These are phyloP conservation scores for Eucalyptus tenuipes DNA, from an alignment of 345 rosid species.

Conservation along the genomic window DNA sequence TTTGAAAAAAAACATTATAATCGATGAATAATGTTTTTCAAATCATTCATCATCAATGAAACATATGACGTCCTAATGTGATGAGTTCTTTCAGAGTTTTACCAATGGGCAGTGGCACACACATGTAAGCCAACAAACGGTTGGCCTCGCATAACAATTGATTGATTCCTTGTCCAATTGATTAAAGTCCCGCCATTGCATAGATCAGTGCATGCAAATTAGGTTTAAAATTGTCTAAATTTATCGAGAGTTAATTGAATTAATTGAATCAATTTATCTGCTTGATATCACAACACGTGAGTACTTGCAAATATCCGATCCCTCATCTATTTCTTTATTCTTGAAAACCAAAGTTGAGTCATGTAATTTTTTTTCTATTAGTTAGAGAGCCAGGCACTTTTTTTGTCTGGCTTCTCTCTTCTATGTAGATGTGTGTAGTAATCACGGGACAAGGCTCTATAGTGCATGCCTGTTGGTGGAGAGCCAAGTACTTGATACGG, in stretches of 20 bases:
- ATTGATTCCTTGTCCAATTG: background rate
- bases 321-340: background rate
- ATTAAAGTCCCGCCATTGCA: background rate
- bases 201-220: background rate
- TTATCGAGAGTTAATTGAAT: background rate
- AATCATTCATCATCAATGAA: no score
- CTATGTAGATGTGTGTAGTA: background rate
- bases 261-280: background rate
- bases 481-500: background rate
- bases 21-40: no score
- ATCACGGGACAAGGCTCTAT: background rate
- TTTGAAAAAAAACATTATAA: background rate
- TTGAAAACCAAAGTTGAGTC: background rate
- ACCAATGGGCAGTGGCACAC: rapidly evolving
- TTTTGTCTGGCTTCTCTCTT: no score
- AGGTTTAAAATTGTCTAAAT: background rate
- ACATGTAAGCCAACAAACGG: background rate
- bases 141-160: background rate
- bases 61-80: background rate
- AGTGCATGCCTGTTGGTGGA: background rate
- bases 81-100: background rate
- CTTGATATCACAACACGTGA: rapidly evolving
- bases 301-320: background rate
- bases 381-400: background rate
- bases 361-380: background rate